Evolutionary conservation across 1,284 basidiomycete species (phyloP).

Genomic region (Puccinia brachypodii): DNA sequence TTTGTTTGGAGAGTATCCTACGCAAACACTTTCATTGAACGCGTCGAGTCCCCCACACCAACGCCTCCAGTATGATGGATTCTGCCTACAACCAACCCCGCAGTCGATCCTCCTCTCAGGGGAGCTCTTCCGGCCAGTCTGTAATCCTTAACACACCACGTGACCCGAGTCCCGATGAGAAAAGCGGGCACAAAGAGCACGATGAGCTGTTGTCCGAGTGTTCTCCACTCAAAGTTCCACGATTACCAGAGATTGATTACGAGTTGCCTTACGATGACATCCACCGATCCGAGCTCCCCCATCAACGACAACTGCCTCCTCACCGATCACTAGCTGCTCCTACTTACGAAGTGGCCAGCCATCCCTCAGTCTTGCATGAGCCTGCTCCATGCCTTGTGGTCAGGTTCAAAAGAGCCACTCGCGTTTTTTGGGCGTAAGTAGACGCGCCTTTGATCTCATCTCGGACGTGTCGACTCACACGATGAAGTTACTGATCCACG

Average conservation of each 20-base stretch:
- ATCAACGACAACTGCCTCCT: constrained; percentile 5
- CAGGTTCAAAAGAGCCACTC: constrained; percentile 34
- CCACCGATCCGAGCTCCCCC: not conserved
- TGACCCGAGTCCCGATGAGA: not conserved
- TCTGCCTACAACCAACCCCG: not conserved
- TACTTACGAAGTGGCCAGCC: not conserved
- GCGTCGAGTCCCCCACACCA: not conserved
- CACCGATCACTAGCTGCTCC: not conserved
- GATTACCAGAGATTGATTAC: constrained; percentile 28
- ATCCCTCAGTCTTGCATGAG: not conserved
- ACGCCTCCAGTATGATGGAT: not conserved
- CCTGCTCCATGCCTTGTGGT: not conserved
- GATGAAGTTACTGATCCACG: not conserved
- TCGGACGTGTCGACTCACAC: not conserved
- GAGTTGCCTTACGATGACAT: constrained; percentile 8
- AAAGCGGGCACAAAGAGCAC: not conserved
- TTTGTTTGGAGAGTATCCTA: not conserved
- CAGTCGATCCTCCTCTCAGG: constrained; percentile 18
- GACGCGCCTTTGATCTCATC: not conserved
- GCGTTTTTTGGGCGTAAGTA: constrained; percentile 47
- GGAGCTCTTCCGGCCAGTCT: constrained; percentile 30
- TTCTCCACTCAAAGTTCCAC: not conserved
- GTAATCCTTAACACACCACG: constrained; percentile 29
- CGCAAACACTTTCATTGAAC: not conserved
- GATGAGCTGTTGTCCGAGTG: constrained; percentile 1